These are phyloP conservation scores for Eimeria maxima DNA, from an alignment of 169 alveolate species.

Conservation along the genomic window DNA sequence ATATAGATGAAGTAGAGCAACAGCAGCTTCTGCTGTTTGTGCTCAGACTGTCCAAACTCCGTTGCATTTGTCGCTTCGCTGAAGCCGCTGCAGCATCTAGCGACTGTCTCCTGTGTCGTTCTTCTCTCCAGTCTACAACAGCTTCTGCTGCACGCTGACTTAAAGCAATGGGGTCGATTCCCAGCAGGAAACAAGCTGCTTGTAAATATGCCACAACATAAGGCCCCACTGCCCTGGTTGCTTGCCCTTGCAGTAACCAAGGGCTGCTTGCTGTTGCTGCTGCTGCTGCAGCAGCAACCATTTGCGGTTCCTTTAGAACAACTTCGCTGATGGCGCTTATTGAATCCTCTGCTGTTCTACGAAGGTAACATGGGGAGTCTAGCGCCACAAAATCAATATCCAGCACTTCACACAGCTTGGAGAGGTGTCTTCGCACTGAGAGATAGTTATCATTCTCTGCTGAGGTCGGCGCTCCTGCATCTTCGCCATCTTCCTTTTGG, in stretches of 20 bases:
- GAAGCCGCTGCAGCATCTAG: conserved; percentile 55
- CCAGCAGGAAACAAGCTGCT: conserved; percentile 66
- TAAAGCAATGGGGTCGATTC: conserved; percentile 11
- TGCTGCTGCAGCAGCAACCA: neutral
- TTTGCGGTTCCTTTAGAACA: neutral
- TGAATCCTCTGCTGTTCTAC: neutral
- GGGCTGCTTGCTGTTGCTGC: conserved; percentile 66
- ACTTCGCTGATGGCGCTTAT: neutral
- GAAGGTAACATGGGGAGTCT: neutral
- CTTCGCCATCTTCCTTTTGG: neutral
- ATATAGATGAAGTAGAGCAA: neutral
- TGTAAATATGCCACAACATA: conserved; percentile 35
- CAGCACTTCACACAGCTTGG: conserved; percentile 18
- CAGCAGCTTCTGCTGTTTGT: conserved; percentile 61
- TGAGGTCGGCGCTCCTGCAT: neutral
- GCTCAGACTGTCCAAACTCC: conserved; percentile 1
- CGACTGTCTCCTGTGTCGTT: conserved; percentile 23
- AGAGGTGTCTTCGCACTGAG: conserved; percentile 3
- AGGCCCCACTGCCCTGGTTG: conserved; percentile 28
- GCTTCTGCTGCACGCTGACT: conserved; percentile 50
- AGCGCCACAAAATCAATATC: conserved; percentile 47
- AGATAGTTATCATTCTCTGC: conserved; percentile 5
- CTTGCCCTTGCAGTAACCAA: conserved; percentile 43
- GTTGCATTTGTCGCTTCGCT: conserved; percentile 60
- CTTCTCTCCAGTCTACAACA: conserved; percentile 53